These are phyloP conservation scores for Lophiotrema nucula DNA, from an alignment of 495 filamentous ascomycete species.

Conservation along the genomic window DNA sequence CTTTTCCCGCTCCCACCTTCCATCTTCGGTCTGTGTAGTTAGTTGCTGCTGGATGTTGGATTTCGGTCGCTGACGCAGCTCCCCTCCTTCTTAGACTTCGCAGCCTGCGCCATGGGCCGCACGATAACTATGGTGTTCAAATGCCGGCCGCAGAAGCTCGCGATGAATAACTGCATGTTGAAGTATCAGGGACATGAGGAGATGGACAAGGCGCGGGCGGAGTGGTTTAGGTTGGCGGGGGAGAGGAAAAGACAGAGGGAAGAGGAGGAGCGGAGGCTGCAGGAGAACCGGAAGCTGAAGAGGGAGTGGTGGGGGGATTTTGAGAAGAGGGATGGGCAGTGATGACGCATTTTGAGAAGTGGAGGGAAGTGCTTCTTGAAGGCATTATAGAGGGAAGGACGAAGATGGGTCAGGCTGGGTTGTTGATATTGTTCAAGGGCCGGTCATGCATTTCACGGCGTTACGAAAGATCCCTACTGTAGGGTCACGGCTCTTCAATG, in stretches of 20 bases:
- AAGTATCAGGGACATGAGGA: conserved; percentile 77
- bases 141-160: conserved; percentile 71
- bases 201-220: conserved; percentile 83
- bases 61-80: too few relatives aligned
- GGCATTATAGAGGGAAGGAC: background rate
- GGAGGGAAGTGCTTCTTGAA: conserved; percentile 56
- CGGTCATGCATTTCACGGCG: conserved; percentile 14
- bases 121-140: conserved; percentile 83
- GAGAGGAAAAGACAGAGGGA: conserved; percentile 64
- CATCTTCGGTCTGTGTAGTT: background rate
- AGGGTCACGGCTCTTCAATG: too few relatives aligned
- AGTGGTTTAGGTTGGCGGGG: conserved; percentile 80
- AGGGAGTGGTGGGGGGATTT: conserved; percentile 51
- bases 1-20: background rate
- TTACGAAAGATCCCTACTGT: background rate
- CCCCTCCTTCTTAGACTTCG: conserved; percentile 63
- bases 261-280: conserved; percentile 54
- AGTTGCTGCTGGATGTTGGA: too few relatives aligned
- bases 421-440: background rate
- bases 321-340: conserved; percentile 49
- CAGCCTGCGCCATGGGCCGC: conserved; percentile 79
- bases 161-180: conserved; percentile 95
- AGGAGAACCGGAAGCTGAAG: conserved; percentile 47
- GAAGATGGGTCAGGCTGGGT: too few relatives aligned
- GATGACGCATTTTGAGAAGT: conserved; percentile 40